Percentiles rank a stretch among this genome's conserved stretches.
These are phyloP conservation scores for Oryza rufipogon DNA, from an alignment of 176 grass and related monocot species.

Conservation along the genomic window DNA sequence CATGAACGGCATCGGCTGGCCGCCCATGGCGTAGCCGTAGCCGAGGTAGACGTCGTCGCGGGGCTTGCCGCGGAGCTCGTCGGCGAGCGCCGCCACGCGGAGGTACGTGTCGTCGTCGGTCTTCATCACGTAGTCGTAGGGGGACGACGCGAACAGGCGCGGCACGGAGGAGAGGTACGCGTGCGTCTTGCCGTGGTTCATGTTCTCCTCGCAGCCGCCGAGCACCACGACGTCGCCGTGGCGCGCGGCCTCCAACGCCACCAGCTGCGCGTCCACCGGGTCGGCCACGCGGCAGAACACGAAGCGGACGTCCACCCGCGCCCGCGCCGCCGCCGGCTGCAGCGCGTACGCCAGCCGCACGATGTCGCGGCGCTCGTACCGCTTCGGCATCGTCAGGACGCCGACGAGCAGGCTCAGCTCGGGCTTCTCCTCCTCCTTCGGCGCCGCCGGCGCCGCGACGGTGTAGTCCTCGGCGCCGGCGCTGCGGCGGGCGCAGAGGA, in stretches of 20 bases:
- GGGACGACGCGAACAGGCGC: not conserved
- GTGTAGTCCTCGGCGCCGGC: not conserved
- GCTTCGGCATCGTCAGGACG: slow-evolving; percentile 52
- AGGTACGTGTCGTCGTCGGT: slow-evolving; percentile 80
- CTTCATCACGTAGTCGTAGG: slow-evolving; percentile 83
- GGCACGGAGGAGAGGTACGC: slow-evolving; percentile 57
- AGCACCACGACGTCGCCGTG: slow-evolving; percentile 65
- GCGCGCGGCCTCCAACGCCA: slow-evolving; percentile 49
- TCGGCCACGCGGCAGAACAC: slow-evolving; percentile 70
- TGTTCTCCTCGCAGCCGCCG: slow-evolving; percentile 70
- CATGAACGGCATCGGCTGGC: slow-evolving; percentile 65
- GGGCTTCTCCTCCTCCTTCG: not conserved
- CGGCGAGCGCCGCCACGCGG: slow-evolving; percentile 36
- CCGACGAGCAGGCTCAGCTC: slow-evolving; percentile 71
- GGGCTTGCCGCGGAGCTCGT: slow-evolving; percentile 40
- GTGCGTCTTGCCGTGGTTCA: slow-evolving; percentile 87
- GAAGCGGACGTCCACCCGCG: slow-evolving; percentile 72
- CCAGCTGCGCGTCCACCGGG: slow-evolving; percentile 51
- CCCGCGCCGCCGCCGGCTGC: slow-evolving; percentile 23
- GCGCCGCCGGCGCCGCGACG: not conserved
- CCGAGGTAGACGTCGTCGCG: slow-evolving; percentile 69
- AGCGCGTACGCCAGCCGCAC: slow-evolving; percentile 71
- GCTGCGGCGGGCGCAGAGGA: slow-evolving; percentile 26
- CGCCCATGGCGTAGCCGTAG: slow-evolving; percentile 57
- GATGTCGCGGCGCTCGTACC: slow-evolving; percentile 63